phyloP scores from a whole-genome alignment of 768 basidiomycete genomes.

The Phylloporus arenicola region DNA sequence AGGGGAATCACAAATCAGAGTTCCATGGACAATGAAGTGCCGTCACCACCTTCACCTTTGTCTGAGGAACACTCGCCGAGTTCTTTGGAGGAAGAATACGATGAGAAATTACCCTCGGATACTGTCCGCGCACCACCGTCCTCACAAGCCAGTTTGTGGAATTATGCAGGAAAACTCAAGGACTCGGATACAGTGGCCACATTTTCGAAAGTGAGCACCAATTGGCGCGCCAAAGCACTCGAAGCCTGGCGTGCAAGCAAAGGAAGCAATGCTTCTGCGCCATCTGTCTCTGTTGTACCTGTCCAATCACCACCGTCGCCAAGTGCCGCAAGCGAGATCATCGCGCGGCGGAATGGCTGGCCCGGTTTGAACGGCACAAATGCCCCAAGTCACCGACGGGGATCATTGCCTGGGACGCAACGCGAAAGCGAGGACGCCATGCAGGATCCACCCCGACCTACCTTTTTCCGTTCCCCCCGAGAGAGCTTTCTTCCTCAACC shows the following conservation, averaged over 20 bases:
- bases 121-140: slow-evolving; percentile 15
- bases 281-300: background rate
- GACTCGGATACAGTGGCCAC: slow-evolving; percentile 69
- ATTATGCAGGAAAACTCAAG: slow-evolving; percentile 67
- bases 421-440: slow-evolving; percentile 34
- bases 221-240: slow-evolving; percentile 63
- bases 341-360: slow-evolving; percentile 14
- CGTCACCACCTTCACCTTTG: slow-evolving; percentile 37
- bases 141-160: slow-evolving; percentile 48
- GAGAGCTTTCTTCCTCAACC: slow-evolving; percentile 47
- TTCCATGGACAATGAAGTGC: slow-evolving; percentile 59
- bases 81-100: slow-evolving; percentile 14
- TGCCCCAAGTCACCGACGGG: slow-evolving; percentile 25
- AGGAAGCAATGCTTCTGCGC: slow-evolving; percentile 7
- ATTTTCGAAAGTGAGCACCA: slow-evolving; percentile 68
- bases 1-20: slow-evolving; percentile 71
- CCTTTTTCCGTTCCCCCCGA: slow-evolving; percentile 51
- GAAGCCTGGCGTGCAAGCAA: slow-evolving; percentile 26
- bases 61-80: slow-evolving; percentile 25
- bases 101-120: slow-evolving; percentile 12
- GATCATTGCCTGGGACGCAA: slow-evolving; percentile 38
- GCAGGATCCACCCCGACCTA: slow-evolving; percentile 49
- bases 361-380: background rate
- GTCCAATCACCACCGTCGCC: slow-evolving; percentile 12
- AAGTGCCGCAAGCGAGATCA: slow-evolving; percentile 20